Evolutionary conservation across 2,329 filamentous ascomycete genomes (phyloP), one percentile per base, ranked within the genome.

Genomic region (Berkeleyomyces basicola): DNA sequence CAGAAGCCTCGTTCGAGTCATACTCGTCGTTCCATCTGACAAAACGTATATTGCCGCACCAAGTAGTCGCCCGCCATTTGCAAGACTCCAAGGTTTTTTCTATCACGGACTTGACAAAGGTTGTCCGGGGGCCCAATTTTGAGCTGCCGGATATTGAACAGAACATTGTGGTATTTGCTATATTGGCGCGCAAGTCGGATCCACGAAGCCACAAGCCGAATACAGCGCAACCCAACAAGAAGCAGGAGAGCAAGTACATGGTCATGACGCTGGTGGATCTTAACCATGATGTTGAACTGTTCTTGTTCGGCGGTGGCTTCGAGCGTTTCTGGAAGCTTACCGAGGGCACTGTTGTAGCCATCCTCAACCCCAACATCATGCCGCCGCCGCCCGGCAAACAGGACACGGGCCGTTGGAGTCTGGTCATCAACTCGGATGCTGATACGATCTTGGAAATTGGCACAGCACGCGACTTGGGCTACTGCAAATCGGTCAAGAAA

Each of bases 381-480:
- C 90, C 92, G 2, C 92, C 92, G 0, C 87, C 87, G 0, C 83
- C 83, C 1, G 82, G 85, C 23, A 84, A 84, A 65, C 78, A 83
- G 14, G 88, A 91, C 66, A 92, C 87, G 0, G 90, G 90, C 36
- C 83, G 84, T 40, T 99, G 97, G 74, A 89, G 85, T 59, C 78
- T 99, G 3, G 87, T 90, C 11, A 81, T 99, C 66, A 88, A 87
- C 65, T 92, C 87, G 57, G 90, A 88, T 43, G 87, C 87, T 42
- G 93, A 99, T 70, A 92, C 86, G 0, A 83, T 99, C 43, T 81
- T 99, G 11, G 95, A 99, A 71, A 82, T 99, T 61, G 93, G 95
- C 46, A 82, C 79, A 31, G 83, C 91, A 9, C 81, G 90, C 58
- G 92, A 99, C 72, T 76, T 99, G 2, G 90, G 88, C 1, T 95